These are phyloP conservation scores for Cyberlindnera mycetangii DNA, from an alignment of 805 yeast species.

Conservation along the genomic window DNA sequence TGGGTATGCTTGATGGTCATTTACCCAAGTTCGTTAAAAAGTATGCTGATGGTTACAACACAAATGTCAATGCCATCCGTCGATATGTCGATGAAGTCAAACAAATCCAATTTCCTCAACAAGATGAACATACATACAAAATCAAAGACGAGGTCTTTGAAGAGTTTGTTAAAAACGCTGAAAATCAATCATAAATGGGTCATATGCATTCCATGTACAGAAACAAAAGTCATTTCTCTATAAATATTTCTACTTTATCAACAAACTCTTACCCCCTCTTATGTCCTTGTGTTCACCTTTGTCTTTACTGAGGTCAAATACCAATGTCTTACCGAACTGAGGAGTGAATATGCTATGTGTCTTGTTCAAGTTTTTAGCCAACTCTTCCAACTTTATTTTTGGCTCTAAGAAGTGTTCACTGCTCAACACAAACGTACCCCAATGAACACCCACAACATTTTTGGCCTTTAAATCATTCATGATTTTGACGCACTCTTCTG, in stretches of 20 bases:
- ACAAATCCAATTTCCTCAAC: conserved; percentile 53
- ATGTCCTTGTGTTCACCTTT: conserved; percentile 19
- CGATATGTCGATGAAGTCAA: conserved; percentile 62
- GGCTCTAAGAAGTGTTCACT: conserved; percentile 90
- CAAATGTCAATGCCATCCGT: conserved; percentile 49
- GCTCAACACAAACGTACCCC: conserved; percentile 93
- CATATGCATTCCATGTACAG: neutral
- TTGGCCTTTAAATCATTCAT: conserved; percentile 59
- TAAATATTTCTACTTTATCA: conserved; percentile 22
- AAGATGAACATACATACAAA: conserved; percentile 59
- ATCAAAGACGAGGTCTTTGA: conserved; percentile 62
- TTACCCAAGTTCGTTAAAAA: conserved; percentile 74
- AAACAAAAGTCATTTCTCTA: neutral
- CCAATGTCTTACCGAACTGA: conserved; percentile 69
- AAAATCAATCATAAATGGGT: neutral
- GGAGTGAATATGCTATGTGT: conserved; percentile 55
- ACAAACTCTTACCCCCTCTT: conserved; percentile 31
- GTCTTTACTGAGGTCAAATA: conserved; percentile 33
- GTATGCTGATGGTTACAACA: conserved; percentile 50
- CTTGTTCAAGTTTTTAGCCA: conserved; percentile 42
- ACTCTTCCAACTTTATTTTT: conserved; percentile 49
- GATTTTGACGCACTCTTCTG: conserved; percentile 70
- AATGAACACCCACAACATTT: conserved; percentile 83
- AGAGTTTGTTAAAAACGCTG: conserved; percentile 35
- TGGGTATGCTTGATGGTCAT: conserved; percentile 64